Conservation (phyloP, 2,329 filamentous ascomycete genomes). For the Neophaeococcomyces mojaviensis region DNA sequence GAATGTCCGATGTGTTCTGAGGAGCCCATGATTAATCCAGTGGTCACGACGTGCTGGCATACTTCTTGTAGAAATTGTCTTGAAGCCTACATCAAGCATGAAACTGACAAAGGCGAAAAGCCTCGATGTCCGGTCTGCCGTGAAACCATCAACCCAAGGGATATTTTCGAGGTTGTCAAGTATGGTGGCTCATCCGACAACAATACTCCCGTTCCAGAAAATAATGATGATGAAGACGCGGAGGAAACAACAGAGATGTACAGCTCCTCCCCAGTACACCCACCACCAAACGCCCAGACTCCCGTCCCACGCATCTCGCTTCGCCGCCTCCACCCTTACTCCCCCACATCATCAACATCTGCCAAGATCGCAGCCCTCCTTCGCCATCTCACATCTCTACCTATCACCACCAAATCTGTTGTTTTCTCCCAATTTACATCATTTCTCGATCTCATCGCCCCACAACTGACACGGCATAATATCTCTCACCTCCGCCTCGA, state of each 20-base stretch:
- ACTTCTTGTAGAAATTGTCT: conserved; percentile 91
- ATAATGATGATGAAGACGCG: conserved; percentile 35
- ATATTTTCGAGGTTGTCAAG: conserved; percentile 86
- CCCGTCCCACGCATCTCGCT: conserved; percentile 48
- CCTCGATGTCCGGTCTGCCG: conserved; percentile 89
- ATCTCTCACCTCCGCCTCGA: conserved; percentile 83
- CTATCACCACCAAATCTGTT: conserved; percentile 73
- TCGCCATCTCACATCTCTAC: conserved; percentile 62
- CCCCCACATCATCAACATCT: conserved; percentile 52
- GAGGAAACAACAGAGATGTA: conserved; percentile 28
- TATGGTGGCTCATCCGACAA: conserved; percentile 36
- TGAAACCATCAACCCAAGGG: conserved; percentile 68
- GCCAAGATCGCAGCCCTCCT: conserved; percentile 82
- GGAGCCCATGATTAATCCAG: conserved; percentile 90
- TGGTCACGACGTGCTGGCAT: conserved; percentile 95
- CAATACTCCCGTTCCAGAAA: conserved; percentile 20
- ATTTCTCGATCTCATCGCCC: conserved; percentile 84
- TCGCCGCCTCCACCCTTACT: conserved; percentile 56
- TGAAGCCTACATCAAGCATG: conserved; percentile 81
- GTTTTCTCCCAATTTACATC: conserved; percentile 97
- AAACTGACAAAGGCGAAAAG: conserved; percentile 65
- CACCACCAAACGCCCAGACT: conserved; percentile 24
- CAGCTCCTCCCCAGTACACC: conserved; percentile 19
- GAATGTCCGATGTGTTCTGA: conserved; percentile 95
- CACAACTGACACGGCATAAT: conserved; percentile 62